These are phyloP conservation scores for Coriaria nepalensis DNA, from an alignment of 306 rosid species.

Conservation along the genomic window DNA sequence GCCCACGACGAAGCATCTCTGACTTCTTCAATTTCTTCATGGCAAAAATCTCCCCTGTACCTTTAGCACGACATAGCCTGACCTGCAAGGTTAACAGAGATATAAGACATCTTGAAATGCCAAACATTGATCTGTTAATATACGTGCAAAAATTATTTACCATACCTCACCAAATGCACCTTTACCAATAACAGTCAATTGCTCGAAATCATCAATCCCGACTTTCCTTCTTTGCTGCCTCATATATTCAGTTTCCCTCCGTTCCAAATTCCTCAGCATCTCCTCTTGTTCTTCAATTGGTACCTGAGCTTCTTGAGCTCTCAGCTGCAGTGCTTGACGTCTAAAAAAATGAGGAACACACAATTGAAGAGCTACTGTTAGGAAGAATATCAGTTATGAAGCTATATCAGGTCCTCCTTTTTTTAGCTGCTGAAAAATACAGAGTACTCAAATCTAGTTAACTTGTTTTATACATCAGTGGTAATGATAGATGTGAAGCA, in stretches of 20 bases:
- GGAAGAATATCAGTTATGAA: not conserved
- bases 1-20: slow-evolving; percentile 99
- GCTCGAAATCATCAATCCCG: slow-evolving; percentile 96
- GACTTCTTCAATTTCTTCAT: slow-evolving; percentile 97
- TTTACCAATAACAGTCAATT: slow-evolving; percentile 78
- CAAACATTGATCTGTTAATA: too few species aligned
- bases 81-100: slow-evolving; percentile 38
- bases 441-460: too few species aligned
- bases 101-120: not conserved
- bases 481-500: too few species aligned
- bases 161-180: slow-evolving; percentile 97
- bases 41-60: slow-evolving; percentile 76
- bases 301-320: slow-evolving; percentile 74
- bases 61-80: slow-evolving; percentile 72
- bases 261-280: slow-evolving; percentile 89
- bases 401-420: not conserved
- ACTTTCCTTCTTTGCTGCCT: slow-evolving; percentile 85
- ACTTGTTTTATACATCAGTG: too few species aligned
- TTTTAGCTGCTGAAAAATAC: not conserved
- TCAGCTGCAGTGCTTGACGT: slow-evolving; percentile 67
- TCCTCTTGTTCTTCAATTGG: slow-evolving; percentile 77
- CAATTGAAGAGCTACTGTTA: not conserved
- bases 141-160: too few species aligned
- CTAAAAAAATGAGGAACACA: slow-evolving; percentile 25
- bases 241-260: slow-evolving; percentile 84